Evolutionary conservation across 2,329 filamentous ascomycete genomes (phyloP).

Genomic region (Claviceps humidiphila): DNA sequence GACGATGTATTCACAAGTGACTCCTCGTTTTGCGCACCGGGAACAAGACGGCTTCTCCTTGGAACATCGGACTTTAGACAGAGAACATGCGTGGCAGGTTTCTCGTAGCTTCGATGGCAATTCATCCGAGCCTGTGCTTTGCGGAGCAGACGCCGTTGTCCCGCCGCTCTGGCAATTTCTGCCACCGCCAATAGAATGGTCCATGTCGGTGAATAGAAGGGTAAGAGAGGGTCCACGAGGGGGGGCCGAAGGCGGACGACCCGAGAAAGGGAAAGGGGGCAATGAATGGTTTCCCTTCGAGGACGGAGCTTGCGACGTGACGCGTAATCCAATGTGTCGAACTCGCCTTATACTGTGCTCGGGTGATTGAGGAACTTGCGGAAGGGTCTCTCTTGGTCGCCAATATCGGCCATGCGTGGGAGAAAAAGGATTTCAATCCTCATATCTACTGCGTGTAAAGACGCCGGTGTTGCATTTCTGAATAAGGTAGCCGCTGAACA

Average conservation of each 20-base stretch:
- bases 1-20: slow-evolving; percentile 21
- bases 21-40: slow-evolving; percentile 18
- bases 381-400: neutral
- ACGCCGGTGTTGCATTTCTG: neutral
- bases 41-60: slow-evolving; percentile 22
- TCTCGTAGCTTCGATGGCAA: slow-evolving; percentile 16
- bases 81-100: slow-evolving; percentile 22
- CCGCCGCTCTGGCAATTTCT: neutral
- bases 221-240: neutral
- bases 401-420: neutral
- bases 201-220: neutral
- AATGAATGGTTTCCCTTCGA: neutral
- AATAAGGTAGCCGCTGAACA: neutral
- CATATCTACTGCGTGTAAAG: neutral
- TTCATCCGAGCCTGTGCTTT: neutral
- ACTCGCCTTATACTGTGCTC: neutral
- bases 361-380: neutral
- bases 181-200: neutral
- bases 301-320: neutral
- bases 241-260: neutral
- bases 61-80: slow-evolving; percentile 22
- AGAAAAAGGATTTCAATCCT: neutral
- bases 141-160: neutral
- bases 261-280: neutral
- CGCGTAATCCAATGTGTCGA: neutral